Conservation (phyloP, 345 rosid genomes). For the Aquilaria malaccensis region DNA sequence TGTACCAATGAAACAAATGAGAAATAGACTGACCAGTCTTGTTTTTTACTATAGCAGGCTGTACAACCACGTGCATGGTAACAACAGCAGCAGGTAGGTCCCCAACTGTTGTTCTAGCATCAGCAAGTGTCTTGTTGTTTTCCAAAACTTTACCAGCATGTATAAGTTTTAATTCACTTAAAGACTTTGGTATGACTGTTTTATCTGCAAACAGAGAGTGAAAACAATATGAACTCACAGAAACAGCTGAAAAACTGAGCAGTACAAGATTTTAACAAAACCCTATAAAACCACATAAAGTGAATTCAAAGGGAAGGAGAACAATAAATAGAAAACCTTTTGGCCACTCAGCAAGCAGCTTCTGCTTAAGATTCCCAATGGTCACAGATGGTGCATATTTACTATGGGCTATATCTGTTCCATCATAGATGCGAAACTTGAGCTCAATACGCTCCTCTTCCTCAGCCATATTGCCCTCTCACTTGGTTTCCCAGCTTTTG, state of each 20-base stretch:
- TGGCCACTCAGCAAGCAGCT: conserved; percentile 39
- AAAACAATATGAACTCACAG: not conserved
- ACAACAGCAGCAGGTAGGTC: conserved; percentile 26
- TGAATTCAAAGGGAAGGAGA: conserved; percentile 1
- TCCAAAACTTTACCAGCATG: conserved; percentile 38
- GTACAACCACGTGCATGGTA: conserved; percentile 36
- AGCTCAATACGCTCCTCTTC: conserved; percentile 26
- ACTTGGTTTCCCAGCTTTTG: conserved; percentile 19
- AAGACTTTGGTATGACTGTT: conserved; percentile 23
- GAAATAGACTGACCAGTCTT: conserved; percentile 23
- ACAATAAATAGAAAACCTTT: conserved; percentile 23
- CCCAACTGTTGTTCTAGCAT: conserved; percentile 23
- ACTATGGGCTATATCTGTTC: conserved; percentile 34
- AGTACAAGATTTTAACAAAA: not conserved
- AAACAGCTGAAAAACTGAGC: conserved; percentile 6
- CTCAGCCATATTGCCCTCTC: conserved; percentile 17
- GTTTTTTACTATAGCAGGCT: conserved; percentile 24
- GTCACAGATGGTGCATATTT: conserved; percentile 25
- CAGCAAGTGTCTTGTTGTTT: conserved; percentile 31
- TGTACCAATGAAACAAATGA: conserved; percentile 1
- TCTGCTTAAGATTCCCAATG: conserved; percentile 32
- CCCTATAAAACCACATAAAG: not conserved
- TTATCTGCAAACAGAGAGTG: conserved; percentile 20
- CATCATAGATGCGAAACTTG: conserved; percentile 37
- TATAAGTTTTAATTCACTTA: conserved; percentile 33